These are phyloP conservation scores for Pseudopyrenochaeta lycopersici DNA, from an alignment of 2,329 filamentous ascomycete species.

Conservation along the genomic window DNA sequence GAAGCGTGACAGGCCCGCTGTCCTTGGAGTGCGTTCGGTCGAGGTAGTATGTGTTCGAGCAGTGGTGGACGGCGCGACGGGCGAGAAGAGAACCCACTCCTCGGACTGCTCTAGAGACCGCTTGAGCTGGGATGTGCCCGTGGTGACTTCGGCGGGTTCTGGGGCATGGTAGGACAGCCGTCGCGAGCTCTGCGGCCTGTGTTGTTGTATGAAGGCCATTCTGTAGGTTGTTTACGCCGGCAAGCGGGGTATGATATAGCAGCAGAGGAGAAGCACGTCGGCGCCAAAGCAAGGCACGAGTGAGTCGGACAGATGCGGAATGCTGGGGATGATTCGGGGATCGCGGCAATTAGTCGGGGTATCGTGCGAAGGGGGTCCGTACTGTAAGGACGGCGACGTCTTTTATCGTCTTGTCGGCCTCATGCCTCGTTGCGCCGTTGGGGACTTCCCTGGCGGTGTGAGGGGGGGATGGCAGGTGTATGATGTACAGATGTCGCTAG, in stretches of 20 bases:
- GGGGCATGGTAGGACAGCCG: constrained; percentile 46
- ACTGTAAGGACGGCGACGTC: constrained; percentile 12
- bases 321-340: constrained; percentile 3
- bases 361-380: constrained; percentile 4
- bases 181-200: constrained; percentile 45
- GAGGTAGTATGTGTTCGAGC: constrained; percentile 74
- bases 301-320: constrained; percentile 15
- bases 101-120: constrained; percentile 74
- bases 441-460: constrained; percentile 24
- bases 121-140: constrained; percentile 51
- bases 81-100: constrained; percentile 95
- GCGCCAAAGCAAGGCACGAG: constrained; percentile 26
- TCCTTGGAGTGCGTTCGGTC: constrained; percentile 71
- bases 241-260: constrained; percentile 15
- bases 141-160: constrained; percentile 32
- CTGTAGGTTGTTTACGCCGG: constrained; percentile 10
- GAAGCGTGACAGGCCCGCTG: constrained; percentile 74
- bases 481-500: constrained; percentile 34
- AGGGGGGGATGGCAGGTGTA: constrained; percentile 21
- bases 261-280: constrained; percentile 20
- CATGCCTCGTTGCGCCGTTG: constrained; percentile 30
- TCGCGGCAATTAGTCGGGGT: not conserved
- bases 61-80: constrained; percentile 66
- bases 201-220: constrained; percentile 53
- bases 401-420: constrained; percentile 21